A percentile compares a stretch with the other conserved stretches of the same genome.
Conservation (phyloP, 768 basidiomycete genomes). For the Phallus indusiatus region DNA sequence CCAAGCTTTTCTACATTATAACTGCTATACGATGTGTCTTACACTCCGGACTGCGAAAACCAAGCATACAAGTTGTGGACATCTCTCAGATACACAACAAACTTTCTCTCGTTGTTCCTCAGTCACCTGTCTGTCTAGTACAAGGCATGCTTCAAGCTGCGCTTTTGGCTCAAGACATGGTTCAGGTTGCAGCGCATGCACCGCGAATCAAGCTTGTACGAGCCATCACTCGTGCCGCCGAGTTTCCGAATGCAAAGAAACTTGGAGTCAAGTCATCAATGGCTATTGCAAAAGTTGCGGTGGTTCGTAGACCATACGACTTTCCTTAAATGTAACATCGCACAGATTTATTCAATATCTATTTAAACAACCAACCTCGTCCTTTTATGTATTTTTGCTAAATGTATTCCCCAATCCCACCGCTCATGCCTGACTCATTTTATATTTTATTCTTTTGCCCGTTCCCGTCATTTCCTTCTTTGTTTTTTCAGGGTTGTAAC, state of each 20-base stretch:
- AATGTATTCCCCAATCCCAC: no score
- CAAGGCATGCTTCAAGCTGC: not conserved
- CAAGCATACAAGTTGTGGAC: not conserved
- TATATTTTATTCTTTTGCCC: no score
- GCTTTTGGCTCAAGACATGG: not conserved
- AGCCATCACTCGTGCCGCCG: not conserved
- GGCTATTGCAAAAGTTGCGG: not conserved
- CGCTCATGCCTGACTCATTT: no score
- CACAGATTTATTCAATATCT: not conserved
- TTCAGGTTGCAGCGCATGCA: not conserved
- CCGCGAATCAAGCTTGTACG: not conserved
- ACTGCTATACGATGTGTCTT: not conserved
- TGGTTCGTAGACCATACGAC: not conserved
- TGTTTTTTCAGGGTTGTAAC: no score
- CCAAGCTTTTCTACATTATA: not conserved
- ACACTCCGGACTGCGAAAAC: not conserved
- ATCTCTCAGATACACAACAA: not conserved
- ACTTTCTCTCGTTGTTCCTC: not conserved
- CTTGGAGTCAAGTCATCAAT: not conserved
- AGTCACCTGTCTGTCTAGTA: not conserved
- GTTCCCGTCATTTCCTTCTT: no score
- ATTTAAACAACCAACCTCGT: not conserved
- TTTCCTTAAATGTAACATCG: not conserved
- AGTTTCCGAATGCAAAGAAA: not conserved
- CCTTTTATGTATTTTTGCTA: no score